phyloP scores from a whole-genome alignment of 192 early-diverging fungal genomes.

The Funneliformis geosporum region DNA sequence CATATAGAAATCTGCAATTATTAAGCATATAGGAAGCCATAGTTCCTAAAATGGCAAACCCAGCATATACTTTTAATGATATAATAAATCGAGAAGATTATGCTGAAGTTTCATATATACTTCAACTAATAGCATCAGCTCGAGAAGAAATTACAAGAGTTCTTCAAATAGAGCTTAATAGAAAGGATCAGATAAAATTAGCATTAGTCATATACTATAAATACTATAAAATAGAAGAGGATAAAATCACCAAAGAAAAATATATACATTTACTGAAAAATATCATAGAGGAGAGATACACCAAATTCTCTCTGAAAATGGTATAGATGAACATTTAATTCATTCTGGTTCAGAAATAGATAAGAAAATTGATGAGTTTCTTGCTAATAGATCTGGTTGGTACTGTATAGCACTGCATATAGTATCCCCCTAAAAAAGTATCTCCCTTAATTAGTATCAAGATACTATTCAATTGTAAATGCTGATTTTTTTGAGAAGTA shows the following conservation, averaged over 20 bases:
- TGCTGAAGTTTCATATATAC: constrained; percentile 8
- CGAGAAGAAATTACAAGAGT: constrained; percentile 12
- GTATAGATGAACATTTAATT: not conserved
- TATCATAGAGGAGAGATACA: not conserved
- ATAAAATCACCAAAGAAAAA: no score
- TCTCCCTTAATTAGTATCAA: no score
- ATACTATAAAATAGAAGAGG: no score
- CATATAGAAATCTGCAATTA: not conserved
- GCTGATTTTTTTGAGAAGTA: no score
- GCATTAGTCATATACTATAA: constrained; percentile 9
- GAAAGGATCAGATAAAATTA: constrained; percentile 15
- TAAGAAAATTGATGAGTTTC: constrained; percentile 9
- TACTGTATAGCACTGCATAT: no score
- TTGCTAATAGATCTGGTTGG: not conserved
- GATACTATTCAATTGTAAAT: no score
- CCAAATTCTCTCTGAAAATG: constrained; percentile 1
- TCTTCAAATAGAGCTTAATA: constrained; percentile 9
- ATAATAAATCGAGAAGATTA: not conserved
- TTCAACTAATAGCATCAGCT: constrained; percentile 11
- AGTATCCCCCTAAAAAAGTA: no score
- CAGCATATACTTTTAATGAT: constrained; percentile 17
- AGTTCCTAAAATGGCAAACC: not conserved
- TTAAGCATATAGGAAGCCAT: not conserved
- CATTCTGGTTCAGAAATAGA: not conserved
- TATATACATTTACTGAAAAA: not conserved